Evolutionary conservation across 2,329 filamentous ascomycete genomes (phyloP), one percentile per base, ranked within the genome.

Genomic region (Calonectria henricotiae): DNA sequence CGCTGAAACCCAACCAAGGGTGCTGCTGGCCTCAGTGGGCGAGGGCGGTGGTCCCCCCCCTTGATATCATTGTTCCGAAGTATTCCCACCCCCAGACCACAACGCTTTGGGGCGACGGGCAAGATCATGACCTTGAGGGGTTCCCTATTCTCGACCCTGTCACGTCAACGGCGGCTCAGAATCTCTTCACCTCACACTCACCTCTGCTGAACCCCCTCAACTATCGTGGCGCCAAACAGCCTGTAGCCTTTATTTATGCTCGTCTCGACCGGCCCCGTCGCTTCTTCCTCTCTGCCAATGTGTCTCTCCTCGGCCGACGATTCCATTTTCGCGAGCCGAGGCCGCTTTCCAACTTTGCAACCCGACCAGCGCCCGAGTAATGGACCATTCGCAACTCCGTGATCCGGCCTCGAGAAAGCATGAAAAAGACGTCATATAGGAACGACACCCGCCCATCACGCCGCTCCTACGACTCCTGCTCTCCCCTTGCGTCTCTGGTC

Each of bases 291-390:
- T 74, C 68, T 75, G 73, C 80, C 76, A 82, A 83, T 83, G 81
- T 81, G 77, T 79, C 76, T 79, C 78, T 77, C 73, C 76, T 76
- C 71, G 75, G 78, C 80, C 78, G 73, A 76, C 80, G 78, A 76
- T 76, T 78, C 76, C 74, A 82, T 79, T 77, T 77, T 76, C 79
- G 76, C 78, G 78, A 82, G 76, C 80, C 81, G 79, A 81, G 78
- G 77, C 79, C 76, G 74, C 74, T 76, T 67, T 73, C 76, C 77
- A 63, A 69, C 68, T 68, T 73, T 69, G 71, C 71, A 73, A 54
- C 70, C 62, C 70, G 70, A 78, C 76, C 73, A 64, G 76, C 69
- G 71, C 72, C 73, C 75, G 76, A 82, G 79, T 79, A 79, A 81
- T 81, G 81, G 79, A 79, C 76, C 75, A 76, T 79, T 76, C 75